Percentiles rank a stretch among this genome's conserved stretches.
Conservation (phyloP, 2,329 filamentous ascomycete species). For the Hirsutella rhossiliensis region DNA sequence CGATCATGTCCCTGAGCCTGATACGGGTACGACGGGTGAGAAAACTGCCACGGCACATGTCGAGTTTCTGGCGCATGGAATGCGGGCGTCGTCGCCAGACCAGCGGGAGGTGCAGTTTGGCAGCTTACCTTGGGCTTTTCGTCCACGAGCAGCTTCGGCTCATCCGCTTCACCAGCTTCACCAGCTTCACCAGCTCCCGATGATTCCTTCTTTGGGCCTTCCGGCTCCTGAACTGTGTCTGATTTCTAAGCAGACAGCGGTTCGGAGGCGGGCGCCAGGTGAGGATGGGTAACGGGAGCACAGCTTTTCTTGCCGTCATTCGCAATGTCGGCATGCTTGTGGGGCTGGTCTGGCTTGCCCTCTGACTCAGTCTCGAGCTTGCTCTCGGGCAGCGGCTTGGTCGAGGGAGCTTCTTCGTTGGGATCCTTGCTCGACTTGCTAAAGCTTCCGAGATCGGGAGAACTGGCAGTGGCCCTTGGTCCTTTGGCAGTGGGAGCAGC, state of each 20-base stretch:
- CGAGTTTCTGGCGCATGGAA: neutral
- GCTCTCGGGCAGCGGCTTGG: neutral
- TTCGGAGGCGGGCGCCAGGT: neutral
- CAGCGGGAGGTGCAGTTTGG: neutral
- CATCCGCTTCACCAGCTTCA: neutral
- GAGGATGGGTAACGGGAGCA: neutral
- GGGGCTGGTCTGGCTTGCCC: neutral
- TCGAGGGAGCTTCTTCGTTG: no score
- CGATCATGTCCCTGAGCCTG: no score
- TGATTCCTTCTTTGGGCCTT: neutral
- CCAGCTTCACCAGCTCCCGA: neutral
- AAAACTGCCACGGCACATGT: no score
- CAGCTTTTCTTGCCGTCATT: neutral
- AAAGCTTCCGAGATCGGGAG: no score
- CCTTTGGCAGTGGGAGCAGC: neutral
- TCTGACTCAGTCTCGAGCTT: neutral
- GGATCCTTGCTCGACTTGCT: no score
- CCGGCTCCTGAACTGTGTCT: conserved; percentile 3
- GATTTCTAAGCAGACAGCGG: conserved; percentile 8
- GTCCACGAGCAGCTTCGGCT: neutral
- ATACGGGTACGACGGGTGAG: neutral
- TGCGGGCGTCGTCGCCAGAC: neutral
- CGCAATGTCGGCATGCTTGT: neutral
- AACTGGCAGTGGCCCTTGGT: no score
- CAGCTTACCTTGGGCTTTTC: neutral